Base-by-base conservation (phyloP, 2,329 filamentous ascomycete species). In the Onygenales sp. region DNA sequence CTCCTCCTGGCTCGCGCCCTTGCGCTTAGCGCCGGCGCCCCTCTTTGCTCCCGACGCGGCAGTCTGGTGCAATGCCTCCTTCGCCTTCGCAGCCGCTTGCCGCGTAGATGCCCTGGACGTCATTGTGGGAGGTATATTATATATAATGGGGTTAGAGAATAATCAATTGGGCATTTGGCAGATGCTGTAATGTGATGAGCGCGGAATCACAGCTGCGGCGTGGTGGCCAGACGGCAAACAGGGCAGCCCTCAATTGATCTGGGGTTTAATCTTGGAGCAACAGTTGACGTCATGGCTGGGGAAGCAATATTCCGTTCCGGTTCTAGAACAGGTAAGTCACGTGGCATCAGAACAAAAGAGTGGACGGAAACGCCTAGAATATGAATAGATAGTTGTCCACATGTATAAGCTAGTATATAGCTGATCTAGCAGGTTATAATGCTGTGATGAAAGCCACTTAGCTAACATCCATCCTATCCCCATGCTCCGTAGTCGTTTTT, bases 51-150 rank as follows among this genome's bases (percentile, higher is more conserved):
- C 64, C 31, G 54, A 58, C 52, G 65, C 69, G 45, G 61, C 61
- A 52, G 62, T 64, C 54, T 60, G 62, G 46, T 47, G 65, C 55
- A 54, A 70, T 68, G 71, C 68, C 56, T 73, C 64, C 52, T 72
- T 72, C 34, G 72, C 71, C 58, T 73, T 73, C 48, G 66, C 65
- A 7, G 71, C 71, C 4, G 72, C 71, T 55, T 71, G 64, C 34
- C 73, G 70, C 13, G 70, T 66, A 4, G 72, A 75, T 43, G 69
- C 67, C 56, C 70, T 60, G 44, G 63, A 62, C 10, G 61, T n/a
- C 55, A 71, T 69, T 34, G 49, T 62, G 21, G 21, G 21, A 5
- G 40, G 11, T 9, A 13, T 9, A 7, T 31, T 11, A 40, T 6
- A 49, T 11, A 34, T 40, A 7, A 17, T 40, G 9, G 11, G 32